phyloP scores from a whole-genome alignment of 306 rosid species.

The Trifolium subterraneum region DNA sequence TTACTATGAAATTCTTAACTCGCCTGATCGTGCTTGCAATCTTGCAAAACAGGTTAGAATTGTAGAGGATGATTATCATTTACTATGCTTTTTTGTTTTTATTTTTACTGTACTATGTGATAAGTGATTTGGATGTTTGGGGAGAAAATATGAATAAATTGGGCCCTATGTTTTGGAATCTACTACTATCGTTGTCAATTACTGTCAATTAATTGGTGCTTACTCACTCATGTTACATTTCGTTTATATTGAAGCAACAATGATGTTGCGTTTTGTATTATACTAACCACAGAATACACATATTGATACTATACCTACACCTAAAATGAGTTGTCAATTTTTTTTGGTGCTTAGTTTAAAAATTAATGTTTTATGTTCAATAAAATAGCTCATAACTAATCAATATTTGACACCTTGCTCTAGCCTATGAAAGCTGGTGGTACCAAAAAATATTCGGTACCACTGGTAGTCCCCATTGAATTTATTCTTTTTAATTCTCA shows the following conservation, averaged over 20 bases:
- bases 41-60: slow-evolving; percentile 92
- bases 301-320: slow-evolving; percentile 27
- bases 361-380: neutral
- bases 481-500: neutral
- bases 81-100: neutral
- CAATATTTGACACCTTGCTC: neutral
- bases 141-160: slow-evolving; percentile 3
- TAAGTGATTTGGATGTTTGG: neutral
- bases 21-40: slow-evolving; percentile 98
- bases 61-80: slow-evolving; percentile 1
- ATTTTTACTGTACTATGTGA: neutral
- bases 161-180: slow-evolving; percentile 1
- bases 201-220: slow-evolving; percentile 1
- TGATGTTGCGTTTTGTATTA: slow-evolving; percentile 37
- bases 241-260: slow-evolving; percentile 15
- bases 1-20: slow-evolving; percentile 95
- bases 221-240: neutral
- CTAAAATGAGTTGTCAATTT: neutral
- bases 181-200: neutral
- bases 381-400: neutral
- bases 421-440: neutral
- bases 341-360: slow-evolving; percentile 1
- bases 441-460: neutral
- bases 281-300: neutral
- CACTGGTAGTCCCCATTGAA: neutral